These are phyloP conservation scores for Plectosphaerella plurivora DNA, from an alignment of 2,329 filamentous ascomycete genomes.

Conservation along the genomic window DNA sequence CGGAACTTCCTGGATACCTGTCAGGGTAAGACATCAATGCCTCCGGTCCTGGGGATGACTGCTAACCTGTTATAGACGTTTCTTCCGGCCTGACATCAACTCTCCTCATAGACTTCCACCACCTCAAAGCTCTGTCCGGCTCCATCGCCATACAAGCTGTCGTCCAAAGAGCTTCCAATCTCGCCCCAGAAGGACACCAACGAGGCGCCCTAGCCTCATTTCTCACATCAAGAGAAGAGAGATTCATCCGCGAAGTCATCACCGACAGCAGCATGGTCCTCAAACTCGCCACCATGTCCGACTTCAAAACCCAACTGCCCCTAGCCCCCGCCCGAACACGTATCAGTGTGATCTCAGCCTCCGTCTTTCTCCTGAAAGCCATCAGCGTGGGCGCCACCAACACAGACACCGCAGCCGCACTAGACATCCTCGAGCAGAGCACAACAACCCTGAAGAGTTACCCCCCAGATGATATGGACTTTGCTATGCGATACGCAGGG, in stretches of 20 bases:
- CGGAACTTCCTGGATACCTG: slow-evolving; percentile 2
- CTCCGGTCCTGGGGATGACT: too few relatives aligned
- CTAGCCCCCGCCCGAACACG: slow-evolving; percentile 12
- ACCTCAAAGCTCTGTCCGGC: slow-evolving; percentile 13
- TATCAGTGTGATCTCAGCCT: slow-evolving; percentile 16
- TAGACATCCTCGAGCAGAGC: slow-evolving; percentile 11
- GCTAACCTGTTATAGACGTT: background rate
- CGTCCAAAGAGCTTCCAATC: slow-evolving; percentile 10
- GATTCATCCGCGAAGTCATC: slow-evolving; percentile 14
- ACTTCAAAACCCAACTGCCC: slow-evolving; percentile 8
- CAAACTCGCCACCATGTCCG: slow-evolving; percentile 9
- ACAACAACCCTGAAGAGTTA: slow-evolving; percentile 7
- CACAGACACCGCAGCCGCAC: slow-evolving; percentile 10
- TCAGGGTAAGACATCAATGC: background rate
- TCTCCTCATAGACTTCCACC: slow-evolving; percentile 13
- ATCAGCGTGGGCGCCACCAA: slow-evolving; percentile 10
- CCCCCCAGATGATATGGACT: slow-evolving; percentile 17
- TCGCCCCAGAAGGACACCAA: slow-evolving; percentile 1
- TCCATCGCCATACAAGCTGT: slow-evolving; percentile 17
- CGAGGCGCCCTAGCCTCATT: slow-evolving; percentile 9
- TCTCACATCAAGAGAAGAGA: slow-evolving; percentile 12
- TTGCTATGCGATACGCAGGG: slow-evolving; percentile 15
- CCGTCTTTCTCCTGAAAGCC: slow-evolving; percentile 17
- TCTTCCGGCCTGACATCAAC: slow-evolving; percentile 5
- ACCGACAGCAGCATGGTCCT: slow-evolving; percentile 13